These are phyloP conservation scores for Paecilomyces sp. DNA, from an alignment of 2,329 filamentous ascomycete genomes.

Conservation along the genomic window DNA sequence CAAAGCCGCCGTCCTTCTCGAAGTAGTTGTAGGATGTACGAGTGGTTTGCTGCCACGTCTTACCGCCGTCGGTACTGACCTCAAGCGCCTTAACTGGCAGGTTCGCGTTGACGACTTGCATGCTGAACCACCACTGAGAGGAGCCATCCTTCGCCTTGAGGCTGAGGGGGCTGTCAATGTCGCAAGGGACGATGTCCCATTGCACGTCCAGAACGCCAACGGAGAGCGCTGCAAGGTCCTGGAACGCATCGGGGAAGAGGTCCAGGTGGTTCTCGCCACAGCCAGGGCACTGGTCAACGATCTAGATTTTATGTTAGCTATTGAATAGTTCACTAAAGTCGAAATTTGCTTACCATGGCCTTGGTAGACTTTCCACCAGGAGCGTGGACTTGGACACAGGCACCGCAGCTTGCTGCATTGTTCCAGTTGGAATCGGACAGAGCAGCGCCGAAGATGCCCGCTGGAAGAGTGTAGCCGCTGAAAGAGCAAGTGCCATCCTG, in stretches of 20 bases:
- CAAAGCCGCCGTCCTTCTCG: slow-evolving; percentile 52
- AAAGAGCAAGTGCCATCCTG: slow-evolving; percentile 58
- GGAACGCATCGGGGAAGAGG: slow-evolving; percentile 48
- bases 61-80: slow-evolving; percentile 54
- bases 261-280: slow-evolving; percentile 50
- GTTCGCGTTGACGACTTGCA: slow-evolving; percentile 60
- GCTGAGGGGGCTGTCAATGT: slow-evolving; percentile 42
- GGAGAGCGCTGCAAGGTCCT: slow-evolving; percentile 36
- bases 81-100: slow-evolving; percentile 50
- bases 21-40: slow-evolving; percentile 56
- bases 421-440: slow-evolving; percentile 52
- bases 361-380: slow-evolving; percentile 50
- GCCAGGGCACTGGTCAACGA: slow-evolving; percentile 52
- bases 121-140: slow-evolving; percentile 50
- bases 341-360: slow-evolving; percentile 49
- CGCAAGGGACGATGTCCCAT: slow-evolving; percentile 47
- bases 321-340: background rate
- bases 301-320: slow-evolving; percentile 20
- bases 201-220: slow-evolving; percentile 44
- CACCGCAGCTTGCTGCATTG: slow-evolving; percentile 50
- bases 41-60: slow-evolving; percentile 51
- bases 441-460: slow-evolving; percentile 52
- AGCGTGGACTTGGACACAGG: slow-evolving; percentile 51
- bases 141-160: slow-evolving; percentile 46
- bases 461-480: slow-evolving; percentile 54